A percentile compares a stretch with the other conserved stretches of the same genome.
Conservation (phyloP, 1,284 basidiomycete genomes). For the Earliella scabrosa region DNA sequence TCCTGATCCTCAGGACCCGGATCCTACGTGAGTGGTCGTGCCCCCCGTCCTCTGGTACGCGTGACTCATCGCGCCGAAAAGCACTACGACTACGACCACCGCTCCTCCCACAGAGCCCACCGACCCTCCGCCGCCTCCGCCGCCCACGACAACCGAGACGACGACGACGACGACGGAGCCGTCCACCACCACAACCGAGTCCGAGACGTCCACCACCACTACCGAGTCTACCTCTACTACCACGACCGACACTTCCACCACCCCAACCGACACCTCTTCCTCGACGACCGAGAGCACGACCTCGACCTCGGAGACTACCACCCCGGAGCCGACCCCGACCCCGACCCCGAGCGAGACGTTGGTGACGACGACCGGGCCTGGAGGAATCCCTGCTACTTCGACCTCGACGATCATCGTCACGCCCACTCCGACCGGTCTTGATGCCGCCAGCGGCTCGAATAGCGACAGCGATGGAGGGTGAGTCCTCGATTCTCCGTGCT, state of each 20-base stretch:
- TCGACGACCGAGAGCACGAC: constrained; percentile 22
- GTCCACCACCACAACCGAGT: constrained; percentile 9
- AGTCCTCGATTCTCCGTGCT: background rate
- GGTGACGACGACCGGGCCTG: constrained; percentile 7
- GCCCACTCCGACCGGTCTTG: background rate
- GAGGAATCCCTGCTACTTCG: constrained; percentile 15
- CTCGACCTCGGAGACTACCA: constrained; percentile 14
- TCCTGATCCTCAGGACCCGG: background rate
- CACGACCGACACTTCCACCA: constrained; percentile 4
- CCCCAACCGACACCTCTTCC: constrained; percentile 15
- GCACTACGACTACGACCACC: no score
- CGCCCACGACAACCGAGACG: constrained; percentile 10
- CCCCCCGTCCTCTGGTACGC: no score
- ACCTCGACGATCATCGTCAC: constrained; percentile 12
- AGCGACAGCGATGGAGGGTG: constrained; percentile 1
- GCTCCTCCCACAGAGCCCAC: no score
- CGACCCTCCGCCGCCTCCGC: background rate
- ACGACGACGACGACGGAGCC: constrained; percentile 8
- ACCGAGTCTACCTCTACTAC: constrained; percentile 1
- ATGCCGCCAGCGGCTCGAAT: background rate
- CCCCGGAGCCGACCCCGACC: constrained; percentile 6
- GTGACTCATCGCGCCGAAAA: no score
- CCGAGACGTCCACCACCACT: background rate
- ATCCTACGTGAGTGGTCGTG: background rate
- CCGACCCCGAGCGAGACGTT: background rate